phyloP scores from a whole-genome alignment of 345 rosid genomes.

The Toxicodendron radicans region DNA sequence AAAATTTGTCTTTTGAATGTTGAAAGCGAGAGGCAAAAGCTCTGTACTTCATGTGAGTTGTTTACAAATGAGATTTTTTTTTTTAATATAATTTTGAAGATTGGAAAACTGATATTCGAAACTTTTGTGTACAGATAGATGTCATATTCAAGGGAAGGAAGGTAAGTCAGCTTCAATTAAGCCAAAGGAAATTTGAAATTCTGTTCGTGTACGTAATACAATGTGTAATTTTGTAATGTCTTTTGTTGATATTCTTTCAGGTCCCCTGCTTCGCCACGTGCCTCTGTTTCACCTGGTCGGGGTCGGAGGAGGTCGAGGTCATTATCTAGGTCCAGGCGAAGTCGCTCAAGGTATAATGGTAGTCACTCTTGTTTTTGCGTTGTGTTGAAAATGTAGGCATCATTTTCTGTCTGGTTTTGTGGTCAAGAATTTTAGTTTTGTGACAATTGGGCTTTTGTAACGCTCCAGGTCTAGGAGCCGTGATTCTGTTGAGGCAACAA shows the following conservation, averaged over 20 bases:
- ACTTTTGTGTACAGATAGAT: slow-evolving; percentile 28
- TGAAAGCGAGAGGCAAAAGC: background rate
- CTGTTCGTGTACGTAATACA: too few species aligned
- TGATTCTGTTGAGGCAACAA: slow-evolving; percentile 37
- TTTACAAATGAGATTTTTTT: background rate
- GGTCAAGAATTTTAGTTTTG: background rate
- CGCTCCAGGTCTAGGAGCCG: slow-evolving; percentile 59
- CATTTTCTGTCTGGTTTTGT: background rate
- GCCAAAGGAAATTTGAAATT: too few species aligned
- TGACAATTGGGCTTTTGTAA: background rate
- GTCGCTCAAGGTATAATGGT: slow-evolving; percentile 48
- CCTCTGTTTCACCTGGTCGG: slow-evolving; percentile 37
- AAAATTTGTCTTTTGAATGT: background rate
- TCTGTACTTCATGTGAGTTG: background rate
- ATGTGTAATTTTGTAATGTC: background rate
- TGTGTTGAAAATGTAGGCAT: background rate
- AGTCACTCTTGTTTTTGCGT: background rate
- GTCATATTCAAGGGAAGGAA: slow-evolving; percentile 56
- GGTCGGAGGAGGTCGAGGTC: slow-evolving; percentile 45
- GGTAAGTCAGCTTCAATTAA: slow-evolving; percentile 28
- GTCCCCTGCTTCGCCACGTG: slow-evolving; percentile 42
- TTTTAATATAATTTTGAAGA: too few species aligned
- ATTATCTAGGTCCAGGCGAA: slow-evolving; percentile 45
- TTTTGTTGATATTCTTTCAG: slow-evolving; percentile 24
- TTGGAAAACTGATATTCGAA: slow-evolving; percentile 3